Conservation (phyloP, 2,329 filamentous ascomycete species). For the Aspergillus tubingensis region DNA sequence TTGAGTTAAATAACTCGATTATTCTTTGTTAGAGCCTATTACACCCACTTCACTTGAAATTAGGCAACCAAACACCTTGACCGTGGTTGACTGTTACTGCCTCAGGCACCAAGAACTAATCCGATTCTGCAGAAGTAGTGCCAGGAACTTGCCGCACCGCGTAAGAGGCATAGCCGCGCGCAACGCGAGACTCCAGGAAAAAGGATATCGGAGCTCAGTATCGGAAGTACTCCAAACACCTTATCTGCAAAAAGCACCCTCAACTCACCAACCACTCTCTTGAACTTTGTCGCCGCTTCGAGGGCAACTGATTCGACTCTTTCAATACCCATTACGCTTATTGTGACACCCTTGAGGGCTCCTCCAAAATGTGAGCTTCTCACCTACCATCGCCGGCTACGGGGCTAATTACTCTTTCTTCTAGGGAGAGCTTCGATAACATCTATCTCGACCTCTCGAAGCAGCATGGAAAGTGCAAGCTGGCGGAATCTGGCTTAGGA, state of each 20-base stretch:
- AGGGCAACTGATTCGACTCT: background rate
- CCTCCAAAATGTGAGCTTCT: constrained; percentile 39
- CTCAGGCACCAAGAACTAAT: constrained; percentile 11
- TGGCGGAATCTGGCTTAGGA: constrained; percentile 89
- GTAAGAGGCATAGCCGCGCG: constrained; percentile 22
- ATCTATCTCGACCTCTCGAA: constrained; percentile 96
- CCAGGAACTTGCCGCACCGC: constrained; percentile 17
- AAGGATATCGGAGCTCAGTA: constrained; percentile 21
- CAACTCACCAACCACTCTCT: background rate
- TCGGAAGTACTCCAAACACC: constrained; percentile 3
- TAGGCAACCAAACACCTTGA: no score
- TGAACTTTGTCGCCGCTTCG: background rate
- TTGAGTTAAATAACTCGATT: no score
- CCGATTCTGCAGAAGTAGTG: constrained; percentile 6
- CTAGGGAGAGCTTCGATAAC: constrained; percentile 90
- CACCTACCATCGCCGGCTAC: background rate
- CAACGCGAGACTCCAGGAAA: constrained; percentile 28
- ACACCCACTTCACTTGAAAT: no score
- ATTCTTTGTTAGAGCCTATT: no score
- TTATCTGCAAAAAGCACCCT: background rate
- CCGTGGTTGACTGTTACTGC: background rate
- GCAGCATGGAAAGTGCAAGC: constrained; percentile 87
- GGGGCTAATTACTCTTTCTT: constrained; percentile 13
- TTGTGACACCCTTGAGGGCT: constrained; percentile 16
- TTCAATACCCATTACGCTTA: background rate